phyloP scores from a whole-genome alignment of 2,329 filamentous ascomycete genomes.

The Ceratocystis lukuohia region DNA sequence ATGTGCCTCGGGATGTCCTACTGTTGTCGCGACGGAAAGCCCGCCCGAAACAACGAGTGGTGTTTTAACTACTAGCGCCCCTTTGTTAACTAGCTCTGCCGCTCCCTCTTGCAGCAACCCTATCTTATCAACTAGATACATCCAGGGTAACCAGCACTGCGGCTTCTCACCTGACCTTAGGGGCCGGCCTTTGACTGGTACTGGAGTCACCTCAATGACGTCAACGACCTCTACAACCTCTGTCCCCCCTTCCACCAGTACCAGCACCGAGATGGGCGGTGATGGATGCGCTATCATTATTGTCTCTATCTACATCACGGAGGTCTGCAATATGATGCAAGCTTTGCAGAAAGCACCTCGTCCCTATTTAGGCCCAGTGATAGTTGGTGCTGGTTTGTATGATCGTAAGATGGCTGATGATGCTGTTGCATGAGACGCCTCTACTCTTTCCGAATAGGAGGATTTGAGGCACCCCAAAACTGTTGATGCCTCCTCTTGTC shows the following conservation, averaged over 20 bases:
- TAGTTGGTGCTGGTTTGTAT: not conserved
- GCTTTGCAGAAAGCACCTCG: not conserved
- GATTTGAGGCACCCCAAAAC: too few species aligned
- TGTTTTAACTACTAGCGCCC: not conserved
- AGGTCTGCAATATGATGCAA: not conserved
- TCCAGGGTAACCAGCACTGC: not conserved
- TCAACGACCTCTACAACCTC: not conserved
- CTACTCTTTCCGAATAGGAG: not conserved
- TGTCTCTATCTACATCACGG: not conserved
- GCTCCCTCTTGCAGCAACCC: not conserved
- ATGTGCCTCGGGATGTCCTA: too few species aligned
- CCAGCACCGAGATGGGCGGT: not conserved
- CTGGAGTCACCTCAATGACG: too few species aligned
- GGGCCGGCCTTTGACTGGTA: not conserved
- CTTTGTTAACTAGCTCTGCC: not conserved
- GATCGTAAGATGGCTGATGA: not conserved
- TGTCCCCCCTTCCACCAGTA: not conserved
- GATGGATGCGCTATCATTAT: not conserved
- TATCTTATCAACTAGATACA: not conserved
- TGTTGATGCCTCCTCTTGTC: too few species aligned
- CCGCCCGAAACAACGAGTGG: not conserved
- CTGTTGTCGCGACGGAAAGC: too few species aligned
- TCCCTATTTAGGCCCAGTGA: not conserved
- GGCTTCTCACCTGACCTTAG: not conserved
- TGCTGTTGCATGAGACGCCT: not conserved